Percentiles rank a stretch among this genome's conserved stretches.
phyloP scores from a whole-genome alignment of 257 asterid genomes.

The Anisodus tanguticus region DNA sequence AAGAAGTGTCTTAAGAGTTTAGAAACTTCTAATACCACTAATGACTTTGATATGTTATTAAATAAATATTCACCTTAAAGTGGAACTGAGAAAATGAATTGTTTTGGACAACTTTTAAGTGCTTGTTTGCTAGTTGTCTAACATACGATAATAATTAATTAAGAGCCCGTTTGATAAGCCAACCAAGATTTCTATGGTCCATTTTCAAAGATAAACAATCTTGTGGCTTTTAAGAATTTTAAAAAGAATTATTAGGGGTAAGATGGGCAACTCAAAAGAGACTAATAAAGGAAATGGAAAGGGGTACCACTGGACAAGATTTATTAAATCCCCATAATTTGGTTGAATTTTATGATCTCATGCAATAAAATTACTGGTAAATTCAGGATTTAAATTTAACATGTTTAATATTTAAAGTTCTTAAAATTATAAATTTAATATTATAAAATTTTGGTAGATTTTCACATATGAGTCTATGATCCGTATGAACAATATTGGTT shows the following conservation, averaged over 20 bases:
- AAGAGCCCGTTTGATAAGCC: neutral
- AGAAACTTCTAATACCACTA: constrained; percentile 1
- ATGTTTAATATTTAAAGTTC: too few relatives aligned
- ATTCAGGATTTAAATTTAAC: too few relatives aligned
- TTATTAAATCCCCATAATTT: neutral
- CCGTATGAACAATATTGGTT: too few relatives aligned
- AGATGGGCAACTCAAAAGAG: neutral
- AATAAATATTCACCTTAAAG: neutral
- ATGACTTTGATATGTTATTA: neutral
- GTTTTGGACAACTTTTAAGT: neutral
- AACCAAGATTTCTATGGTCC: neutral
- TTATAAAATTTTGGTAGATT: too few relatives aligned
- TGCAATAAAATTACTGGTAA: too few relatives aligned
- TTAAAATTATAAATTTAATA: too few relatives aligned
- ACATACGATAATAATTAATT: constrained; percentile 2
- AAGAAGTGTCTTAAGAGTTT: neutral
- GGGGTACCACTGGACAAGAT: neutral
- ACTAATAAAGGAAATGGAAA: neutral
- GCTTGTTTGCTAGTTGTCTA: neutral
- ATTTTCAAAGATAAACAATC: neutral
- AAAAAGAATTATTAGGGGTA: neutral
- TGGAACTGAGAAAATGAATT: neutral
- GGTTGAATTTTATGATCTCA: neutral
- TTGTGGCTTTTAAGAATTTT: neutral
- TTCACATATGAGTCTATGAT: too few relatives aligned